Evolutionary conservation across 148 eudicot species (phyloP), one percentile per base, ranked within the genome.

Genomic region (Vaccinium vitisidaea): DNA sequence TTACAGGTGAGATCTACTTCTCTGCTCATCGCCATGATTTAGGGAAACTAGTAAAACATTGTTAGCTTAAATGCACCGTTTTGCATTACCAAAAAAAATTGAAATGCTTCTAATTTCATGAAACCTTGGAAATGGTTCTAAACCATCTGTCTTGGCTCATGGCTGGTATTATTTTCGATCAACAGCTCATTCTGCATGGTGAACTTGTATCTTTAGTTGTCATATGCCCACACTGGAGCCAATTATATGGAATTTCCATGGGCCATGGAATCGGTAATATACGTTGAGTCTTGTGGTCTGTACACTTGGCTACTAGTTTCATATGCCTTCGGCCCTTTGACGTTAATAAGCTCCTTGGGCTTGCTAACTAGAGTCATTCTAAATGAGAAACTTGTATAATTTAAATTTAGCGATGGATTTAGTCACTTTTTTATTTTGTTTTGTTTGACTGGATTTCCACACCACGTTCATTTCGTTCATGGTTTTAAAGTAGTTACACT

Each of bases 1-100:
- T 92, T 96, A 81, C 89, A 93, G 97, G 99, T 93, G 89, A 89
- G 16, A 23, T 16, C 49, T 73, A 56, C 21, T 27, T 69, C 2
- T n/a, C 27, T 16, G 2, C 48, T 21, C 52, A 59, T 71, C 58
- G 52, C 50, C 14, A 6, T 39, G 52, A 50, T 83, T 71, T 53
- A 27, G 12, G n/a, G 54, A 55, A 82, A 83, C 36, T n/a, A 14
- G 58, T 6, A 54, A 15, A 30, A 54, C 43, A 30, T 75, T 52
- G 59, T 77, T 52, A 25, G 61, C 19, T 77, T 77, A 77, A 50
- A 48, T 49, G 21, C 27, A 8, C 5, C 12, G 13, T 5, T 23
- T 25, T 23, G 46, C 46, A 43, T 43, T 43, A 43, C 46, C 46
- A 5, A 36, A 36, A 36, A 36, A 2, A 36, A 36, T 36, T 43